phyloP scores from a whole-genome alignment of 192 early-diverging fungal genomes.

The Gryganskiella cystojenkinii region DNA sequence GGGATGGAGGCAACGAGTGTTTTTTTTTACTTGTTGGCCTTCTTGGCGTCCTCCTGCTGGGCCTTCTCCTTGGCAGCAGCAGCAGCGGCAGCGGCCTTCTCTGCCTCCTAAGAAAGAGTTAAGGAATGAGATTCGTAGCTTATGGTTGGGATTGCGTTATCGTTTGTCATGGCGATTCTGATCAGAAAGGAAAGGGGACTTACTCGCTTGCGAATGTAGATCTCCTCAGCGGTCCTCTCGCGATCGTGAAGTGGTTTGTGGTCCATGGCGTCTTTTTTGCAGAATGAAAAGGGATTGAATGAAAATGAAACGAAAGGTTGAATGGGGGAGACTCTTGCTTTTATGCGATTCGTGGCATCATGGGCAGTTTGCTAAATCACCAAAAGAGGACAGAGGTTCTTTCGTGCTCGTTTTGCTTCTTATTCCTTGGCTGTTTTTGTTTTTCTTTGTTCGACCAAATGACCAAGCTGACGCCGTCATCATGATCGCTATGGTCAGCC shows the following conservation, averaged over 20 bases:
- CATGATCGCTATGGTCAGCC: too few relatives aligned
- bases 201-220: slow-evolving; percentile 46
- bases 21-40: slow-evolving; percentile 17
- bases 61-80: slow-evolving; percentile 33
- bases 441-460: too few relatives aligned
- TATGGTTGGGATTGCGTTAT: not conserved
- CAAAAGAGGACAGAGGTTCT: too few relatives aligned
- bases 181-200: not conserved
- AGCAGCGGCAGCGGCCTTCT: slow-evolving; percentile 42
- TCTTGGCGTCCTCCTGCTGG: slow-evolving; percentile 20
- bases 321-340: not conserved
- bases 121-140: not conserved
- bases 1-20: not conserved
- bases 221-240: slow-evolving; percentile 29
- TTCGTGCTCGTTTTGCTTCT: not conserved
- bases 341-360: too few relatives aligned
- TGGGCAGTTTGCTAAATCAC: too few relatives aligned
- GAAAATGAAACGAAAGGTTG: not conserved
- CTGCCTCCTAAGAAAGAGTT: slow-evolving; percentile 27
- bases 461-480: too few relatives aligned
- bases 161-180: not conserved
- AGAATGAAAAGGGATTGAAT: not conserved
- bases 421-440: not conserved
- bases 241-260: slow-evolving; percentile 25
- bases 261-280: slow-evolving; percentile 3